Base-by-base conservation (phyloP, 2,329 filamentous ascomycete genomes). In the Talaromyces sp. region DNA sequence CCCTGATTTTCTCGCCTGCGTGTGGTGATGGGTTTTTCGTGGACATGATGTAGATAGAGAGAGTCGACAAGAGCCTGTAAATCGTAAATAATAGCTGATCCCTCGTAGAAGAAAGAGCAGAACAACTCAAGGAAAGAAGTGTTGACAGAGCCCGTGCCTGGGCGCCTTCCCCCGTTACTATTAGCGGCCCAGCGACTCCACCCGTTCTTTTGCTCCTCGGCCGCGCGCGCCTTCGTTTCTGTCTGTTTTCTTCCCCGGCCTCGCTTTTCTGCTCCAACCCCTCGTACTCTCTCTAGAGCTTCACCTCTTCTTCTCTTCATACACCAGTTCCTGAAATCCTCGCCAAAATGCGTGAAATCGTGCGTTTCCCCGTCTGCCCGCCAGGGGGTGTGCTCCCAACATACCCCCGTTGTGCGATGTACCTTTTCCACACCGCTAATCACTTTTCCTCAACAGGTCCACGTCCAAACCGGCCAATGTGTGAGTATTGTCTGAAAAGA, bases 391-490 rank as follows among this genome's bases (percentile, higher is more conserved):
- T 77, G 51, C 38, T 57, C 65, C 68, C 70, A 72, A 60, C 35
- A 57, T 48, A 54, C 54, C 61, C 65, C 69, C 73, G 12, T 70
- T 65, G 69, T 61, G 55, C 41, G 57, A 58, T 48, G 55, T 61
- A 32, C n/a, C 55, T 11, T 59, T 63, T 70, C 69, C 74, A 74
- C 66, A 71, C 65, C 64, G 56, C 46, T 52, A 50, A 58, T 50
- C 66, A 74, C 79, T 46, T 11, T 79, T 73, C 74, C 71, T 67
- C 66, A 67, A 84, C 77, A 97, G 93, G 93, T 97, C 82, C 94
- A 99, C 83, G 91, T 99, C 74, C 94, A 99, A 85, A 99, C 94
- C 86, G 94, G 94, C 81, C 94, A 99, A 88, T 97, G 94, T 85
- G 93, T 97, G 87, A 83, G 88, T 85, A 64, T 61, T 46, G 21